Conservation (phyloP, 352 stramenopile genomes). For the Albugo laibachii region DNA sequence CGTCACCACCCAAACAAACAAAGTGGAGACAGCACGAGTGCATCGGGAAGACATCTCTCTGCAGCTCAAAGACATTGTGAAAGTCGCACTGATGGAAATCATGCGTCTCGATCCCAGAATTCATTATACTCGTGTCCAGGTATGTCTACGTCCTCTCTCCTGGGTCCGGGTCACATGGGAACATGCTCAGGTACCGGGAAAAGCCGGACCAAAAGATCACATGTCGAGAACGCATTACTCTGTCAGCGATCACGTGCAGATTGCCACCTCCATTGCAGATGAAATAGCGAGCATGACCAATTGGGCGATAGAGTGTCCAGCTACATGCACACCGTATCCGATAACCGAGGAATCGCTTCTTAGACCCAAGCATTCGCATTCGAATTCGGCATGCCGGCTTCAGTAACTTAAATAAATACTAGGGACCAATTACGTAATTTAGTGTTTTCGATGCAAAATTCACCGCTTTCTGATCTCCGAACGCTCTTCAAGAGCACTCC, state of each 20-base stretch:
- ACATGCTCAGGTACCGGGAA: constrained; percentile 27
- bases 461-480: constrained; percentile 21
- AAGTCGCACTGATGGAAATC: constrained; percentile 61
- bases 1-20: constrained; percentile 60
- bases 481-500: constrained; percentile 31
- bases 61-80: constrained; percentile 72
- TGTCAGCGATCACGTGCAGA: constrained; percentile 69
- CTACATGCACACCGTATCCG: constrained; percentile 53
- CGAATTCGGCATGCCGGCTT: too few species aligned
- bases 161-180: neutral
- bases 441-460: too few species aligned
- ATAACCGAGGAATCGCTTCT: constrained; percentile 54
- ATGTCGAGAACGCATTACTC: constrained; percentile 67
- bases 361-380: constrained; percentile 15
- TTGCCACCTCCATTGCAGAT: constrained; percentile 41
- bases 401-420: too few species aligned
- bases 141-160: constrained; percentile 7
- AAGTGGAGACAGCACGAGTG: constrained; percentile 26
- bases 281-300: constrained; percentile 48
- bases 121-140: constrained; percentile 66
- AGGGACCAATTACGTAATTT: too few species aligned
- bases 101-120: constrained; percentile 60
- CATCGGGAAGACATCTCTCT: constrained; percentile 60
- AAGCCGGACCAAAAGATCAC: constrained; percentile 41
- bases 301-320: constrained; percentile 29